Evolutionary conservation across 208 protist species (phyloP).

Genomic region (Trypanosoma grayi): DNA sequence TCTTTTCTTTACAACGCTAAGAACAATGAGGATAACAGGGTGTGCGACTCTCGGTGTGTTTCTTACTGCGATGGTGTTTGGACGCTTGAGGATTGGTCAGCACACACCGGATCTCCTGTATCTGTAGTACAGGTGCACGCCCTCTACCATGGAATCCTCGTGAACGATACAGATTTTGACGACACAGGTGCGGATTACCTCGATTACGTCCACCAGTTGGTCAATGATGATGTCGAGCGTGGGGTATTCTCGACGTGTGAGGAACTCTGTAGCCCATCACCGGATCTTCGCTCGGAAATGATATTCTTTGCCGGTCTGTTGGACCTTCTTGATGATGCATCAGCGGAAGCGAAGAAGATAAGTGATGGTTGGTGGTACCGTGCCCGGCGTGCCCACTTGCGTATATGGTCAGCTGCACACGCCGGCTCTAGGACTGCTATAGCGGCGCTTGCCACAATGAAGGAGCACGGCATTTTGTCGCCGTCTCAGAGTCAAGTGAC

Average conservation of each 20-base stretch:
- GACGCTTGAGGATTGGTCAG: constrained; percentile 12
- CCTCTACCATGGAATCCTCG: constrained; percentile 23
- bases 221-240: constrained; percentile 24
- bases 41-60: constrained; percentile 18
- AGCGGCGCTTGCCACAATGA: constrained; percentile 50
- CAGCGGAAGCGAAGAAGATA: neutral
- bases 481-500: constrained; percentile 43
- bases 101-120: constrained; percentile 4
- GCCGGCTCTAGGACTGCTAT: constrained; percentile 50
- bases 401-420: constrained; percentile 24
- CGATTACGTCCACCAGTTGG: constrained; percentile 7
- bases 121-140: constrained; percentile 21
- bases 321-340: constrained; percentile 17
- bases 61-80: constrained; percentile 20
- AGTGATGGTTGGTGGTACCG: constrained; percentile 18
- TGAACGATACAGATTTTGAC: neutral
- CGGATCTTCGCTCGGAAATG: constrained; percentile 5
- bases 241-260: constrained; percentile 24
- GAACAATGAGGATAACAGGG: neutral
- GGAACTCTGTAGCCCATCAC: constrained; percentile 11
- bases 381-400: constrained; percentile 8
- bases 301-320: constrained; percentile 23
- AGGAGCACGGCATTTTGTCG: constrained; percentile 60
- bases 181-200: constrained; percentile 9
- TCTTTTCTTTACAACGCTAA: neutral